Conservation (phyloP, 768 basidiomycete genomes). For the Boletus eberwhitei region DNA sequence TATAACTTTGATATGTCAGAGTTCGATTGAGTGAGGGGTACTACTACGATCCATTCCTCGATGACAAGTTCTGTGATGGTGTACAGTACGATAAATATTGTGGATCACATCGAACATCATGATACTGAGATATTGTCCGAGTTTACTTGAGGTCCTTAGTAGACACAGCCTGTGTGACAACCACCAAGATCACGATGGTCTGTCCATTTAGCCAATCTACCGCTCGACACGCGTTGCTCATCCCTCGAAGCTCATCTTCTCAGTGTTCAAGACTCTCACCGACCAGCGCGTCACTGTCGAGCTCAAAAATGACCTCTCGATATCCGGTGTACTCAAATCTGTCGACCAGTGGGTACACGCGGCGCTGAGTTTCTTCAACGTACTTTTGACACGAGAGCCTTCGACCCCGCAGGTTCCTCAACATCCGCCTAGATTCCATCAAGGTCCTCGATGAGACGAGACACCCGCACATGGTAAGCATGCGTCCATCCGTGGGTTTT, state of each 20-base stretch:
- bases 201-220: constrained; percentile 1
- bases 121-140: not conserved
- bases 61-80: not conserved
- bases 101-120: not conserved
- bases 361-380: not conserved
- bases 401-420: constrained; percentile 67
- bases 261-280: constrained; percentile 98
- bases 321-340: constrained; percentile 92
- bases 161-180: not conserved
- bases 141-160: not conserved
- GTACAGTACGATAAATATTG: not conserved
- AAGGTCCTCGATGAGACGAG: constrained; percentile 87
- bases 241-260: constrained; percentile 72
- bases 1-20: constrained; percentile 35
- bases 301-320: constrained; percentile 97
- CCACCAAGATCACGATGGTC: constrained; percentile 24
- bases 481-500: not conserved
- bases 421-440: constrained; percentile 94
- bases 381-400: not conserved
- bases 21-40: constrained; percentile 23
- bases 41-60: not conserved
- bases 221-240: constrained; percentile 4
- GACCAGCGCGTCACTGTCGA: constrained; percentile 97
- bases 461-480: constrained; percentile 93
- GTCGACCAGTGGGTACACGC: constrained; percentile 83